Evolutionary conservation across 2,329 filamentous ascomycete species (phyloP).

Genomic region (Colletotrichum sidae): DNA sequence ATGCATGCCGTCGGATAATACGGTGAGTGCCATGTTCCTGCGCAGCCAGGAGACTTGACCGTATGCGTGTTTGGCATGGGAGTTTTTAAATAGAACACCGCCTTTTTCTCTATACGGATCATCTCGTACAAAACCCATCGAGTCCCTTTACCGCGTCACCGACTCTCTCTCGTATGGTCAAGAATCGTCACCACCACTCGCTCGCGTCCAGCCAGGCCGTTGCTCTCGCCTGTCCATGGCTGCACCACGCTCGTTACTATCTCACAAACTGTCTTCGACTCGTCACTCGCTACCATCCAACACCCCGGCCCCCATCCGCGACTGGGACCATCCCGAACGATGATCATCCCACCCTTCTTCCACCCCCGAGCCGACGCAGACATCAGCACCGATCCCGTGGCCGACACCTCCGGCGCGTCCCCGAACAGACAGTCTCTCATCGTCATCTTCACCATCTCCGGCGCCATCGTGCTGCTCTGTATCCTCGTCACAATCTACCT

Average conservation of each 20-base stretch:
- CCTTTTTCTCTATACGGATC: neutral
- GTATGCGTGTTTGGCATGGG: conserved; percentile 15
- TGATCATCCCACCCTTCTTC: conserved; percentile 11
- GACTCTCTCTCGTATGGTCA: conserved; percentile 9
- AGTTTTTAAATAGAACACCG: conserved; percentile 31
- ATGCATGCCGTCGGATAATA: conserved; percentile 13
- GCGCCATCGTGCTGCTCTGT: conserved; percentile 5
- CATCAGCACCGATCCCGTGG: conserved; percentile 27
- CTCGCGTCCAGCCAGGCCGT: conserved; percentile 3
- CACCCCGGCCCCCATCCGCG: neutral
- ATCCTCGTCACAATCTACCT: conserved; percentile 1
- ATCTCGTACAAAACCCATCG: conserved; percentile 20
- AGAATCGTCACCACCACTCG: conserved; percentile 5
- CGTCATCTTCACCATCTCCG: conserved; percentile 25
- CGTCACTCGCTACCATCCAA: conserved; percentile 20
- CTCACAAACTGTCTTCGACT: neutral
- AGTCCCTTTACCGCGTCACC: neutral
- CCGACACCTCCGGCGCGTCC: conserved; percentile 21
- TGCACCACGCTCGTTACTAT: conserved; percentile 23
- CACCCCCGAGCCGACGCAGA: conserved; percentile 16
- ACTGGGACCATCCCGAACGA: neutral
- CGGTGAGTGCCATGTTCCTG: conserved; percentile 27
- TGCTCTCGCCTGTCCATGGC: conserved; percentile 11
- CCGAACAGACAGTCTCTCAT: conserved; percentile 10
- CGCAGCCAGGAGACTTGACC: conserved; percentile 2